Evolutionary conservation across 768 basidiomycete species (phyloP).

Genomic region (Gelatoporia subvermispora): DNA sequence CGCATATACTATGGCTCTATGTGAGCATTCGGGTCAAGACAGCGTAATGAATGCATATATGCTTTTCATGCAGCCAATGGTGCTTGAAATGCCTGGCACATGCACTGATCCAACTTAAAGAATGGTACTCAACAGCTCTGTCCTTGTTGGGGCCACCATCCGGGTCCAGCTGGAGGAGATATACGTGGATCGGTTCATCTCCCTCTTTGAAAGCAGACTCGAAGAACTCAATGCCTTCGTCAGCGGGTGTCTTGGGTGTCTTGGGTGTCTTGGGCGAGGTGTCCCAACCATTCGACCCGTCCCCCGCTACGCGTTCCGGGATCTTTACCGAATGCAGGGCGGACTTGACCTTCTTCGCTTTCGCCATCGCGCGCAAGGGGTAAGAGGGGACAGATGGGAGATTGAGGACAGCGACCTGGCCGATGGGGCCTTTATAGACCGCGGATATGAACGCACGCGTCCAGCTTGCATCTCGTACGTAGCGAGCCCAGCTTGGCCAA

Average conservation of each 20-base stretch:
- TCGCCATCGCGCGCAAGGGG: no score
- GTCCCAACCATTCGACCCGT: no score
- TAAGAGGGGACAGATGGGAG: no score
- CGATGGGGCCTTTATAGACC: no score
- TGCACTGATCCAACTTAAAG: background rate
- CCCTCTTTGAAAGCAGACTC: constrained; percentile 45
- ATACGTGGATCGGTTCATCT: constrained; percentile 72
- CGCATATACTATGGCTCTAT: constrained; percentile 73
- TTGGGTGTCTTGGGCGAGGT: constrained; percentile 21
- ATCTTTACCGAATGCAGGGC: no score
- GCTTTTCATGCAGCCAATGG: no score
- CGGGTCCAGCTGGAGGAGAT: constrained; percentile 79
- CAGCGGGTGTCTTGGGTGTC: constrained; percentile 86
- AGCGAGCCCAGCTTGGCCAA: no score
- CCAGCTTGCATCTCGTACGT: no score
- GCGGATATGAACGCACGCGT: no score
- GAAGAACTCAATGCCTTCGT: constrained; percentile 90
- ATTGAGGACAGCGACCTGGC: no score
- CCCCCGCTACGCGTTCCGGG: no score
- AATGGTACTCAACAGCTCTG: constrained; percentile 52
- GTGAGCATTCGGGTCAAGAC: background rate
- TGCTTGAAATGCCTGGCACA: background rate
- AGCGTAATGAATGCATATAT: background rate
- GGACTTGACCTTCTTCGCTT: no score
- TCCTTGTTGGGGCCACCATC: constrained; percentile 90